Conservation (phyloP, 805 yeast species). For the Crinitomyces ghanaensis region DNA sequence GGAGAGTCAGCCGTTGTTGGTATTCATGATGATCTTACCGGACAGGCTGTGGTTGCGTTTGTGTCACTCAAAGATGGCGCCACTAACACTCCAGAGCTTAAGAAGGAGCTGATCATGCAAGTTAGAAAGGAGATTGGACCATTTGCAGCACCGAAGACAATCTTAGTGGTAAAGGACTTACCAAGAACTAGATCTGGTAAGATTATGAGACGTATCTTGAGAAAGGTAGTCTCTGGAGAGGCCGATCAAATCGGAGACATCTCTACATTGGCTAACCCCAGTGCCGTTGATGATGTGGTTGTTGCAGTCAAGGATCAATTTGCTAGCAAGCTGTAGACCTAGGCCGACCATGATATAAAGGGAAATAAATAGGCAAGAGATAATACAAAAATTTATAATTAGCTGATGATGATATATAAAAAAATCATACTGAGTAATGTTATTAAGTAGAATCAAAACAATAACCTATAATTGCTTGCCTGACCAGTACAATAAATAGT, state of each 20-base stretch:
- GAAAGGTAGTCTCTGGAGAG: constrained; percentile 87
- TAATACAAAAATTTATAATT: too few relatives aligned
- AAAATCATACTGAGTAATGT: too few relatives aligned
- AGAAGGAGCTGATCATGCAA: constrained; percentile 66
- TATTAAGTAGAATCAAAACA: too few relatives aligned
- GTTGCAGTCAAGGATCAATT: constrained; percentile 47
- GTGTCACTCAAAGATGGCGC: constrained; percentile 62
- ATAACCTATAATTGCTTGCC: too few relatives aligned
- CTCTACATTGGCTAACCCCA: constrained; percentile 80
- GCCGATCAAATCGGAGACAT: constrained; percentile 84
- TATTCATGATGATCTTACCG: constrained; percentile 86
- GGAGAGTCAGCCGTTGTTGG: constrained; percentile 97
- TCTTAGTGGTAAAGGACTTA: constrained; percentile 75
- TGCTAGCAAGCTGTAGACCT: too few relatives aligned
- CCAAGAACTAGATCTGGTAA: constrained; percentile 98
- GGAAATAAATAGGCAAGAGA: too few relatives aligned
- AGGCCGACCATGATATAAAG: too few relatives aligned
- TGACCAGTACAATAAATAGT: too few relatives aligned
- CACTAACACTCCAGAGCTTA: constrained; percentile 29
- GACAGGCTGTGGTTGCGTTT: constrained; percentile 93
- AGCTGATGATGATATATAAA: too few relatives aligned
- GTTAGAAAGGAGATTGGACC: constrained; percentile 86
- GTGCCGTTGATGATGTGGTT: constrained; percentile 66
- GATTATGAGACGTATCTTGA: constrained; percentile 93
- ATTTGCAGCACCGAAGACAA: constrained; percentile 90